Conservation (phyloP, 352 stramenopile genomes). For the Phytophthora sansomeana region DNA sequence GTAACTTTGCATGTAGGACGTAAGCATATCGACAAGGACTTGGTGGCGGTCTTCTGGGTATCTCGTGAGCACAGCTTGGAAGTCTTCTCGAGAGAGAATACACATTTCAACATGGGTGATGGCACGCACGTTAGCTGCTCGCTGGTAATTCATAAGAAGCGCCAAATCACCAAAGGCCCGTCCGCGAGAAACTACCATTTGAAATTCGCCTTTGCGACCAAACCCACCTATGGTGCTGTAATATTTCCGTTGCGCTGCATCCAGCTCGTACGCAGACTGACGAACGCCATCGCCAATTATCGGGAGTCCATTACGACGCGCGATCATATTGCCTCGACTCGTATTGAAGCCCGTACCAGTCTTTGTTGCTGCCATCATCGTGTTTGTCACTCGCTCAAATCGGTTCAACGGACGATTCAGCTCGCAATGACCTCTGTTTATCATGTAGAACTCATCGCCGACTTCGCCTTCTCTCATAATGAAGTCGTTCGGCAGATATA, state of each 20-base stretch:
- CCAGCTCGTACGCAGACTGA: slow-evolving; percentile 33
- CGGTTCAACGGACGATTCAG: slow-evolving; percentile 31
- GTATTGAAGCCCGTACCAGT: slow-evolving; percentile 14
- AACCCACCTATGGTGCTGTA: slow-evolving; percentile 17
- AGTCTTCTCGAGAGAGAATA: too few relatives aligned
- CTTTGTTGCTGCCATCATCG: slow-evolving; percentile 10
- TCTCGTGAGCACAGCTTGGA: too few relatives aligned
- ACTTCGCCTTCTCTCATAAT: slow-evolving; percentile 70
- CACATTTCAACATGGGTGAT: too few relatives aligned
- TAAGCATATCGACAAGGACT: too few relatives aligned
- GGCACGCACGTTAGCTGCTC: too few relatives aligned
- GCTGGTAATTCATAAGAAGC: too few relatives aligned
- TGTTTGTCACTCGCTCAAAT: slow-evolving; percentile 40
- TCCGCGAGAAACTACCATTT: too few relatives aligned
- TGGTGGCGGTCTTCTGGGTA: too few relatives aligned
- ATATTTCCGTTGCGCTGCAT: slow-evolving; percentile 26
- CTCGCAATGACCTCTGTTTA: slow-evolving; percentile 69
- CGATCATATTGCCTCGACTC: slow-evolving; percentile 16
- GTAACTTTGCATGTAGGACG: too few relatives aligned
- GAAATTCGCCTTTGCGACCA: too few relatives aligned
- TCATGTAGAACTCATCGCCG: slow-evolving; percentile 72
- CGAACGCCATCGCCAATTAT: slow-evolving; percentile 11
- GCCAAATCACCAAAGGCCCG: too few relatives aligned
- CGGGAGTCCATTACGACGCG: too few relatives aligned
- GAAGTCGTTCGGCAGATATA: slow-evolving; percentile 82